These are phyloP conservation scores for Tolypocladium paradoxum DNA, from an alignment of 2,329 filamentous ascomycete species.

Conservation along the genomic window DNA sequence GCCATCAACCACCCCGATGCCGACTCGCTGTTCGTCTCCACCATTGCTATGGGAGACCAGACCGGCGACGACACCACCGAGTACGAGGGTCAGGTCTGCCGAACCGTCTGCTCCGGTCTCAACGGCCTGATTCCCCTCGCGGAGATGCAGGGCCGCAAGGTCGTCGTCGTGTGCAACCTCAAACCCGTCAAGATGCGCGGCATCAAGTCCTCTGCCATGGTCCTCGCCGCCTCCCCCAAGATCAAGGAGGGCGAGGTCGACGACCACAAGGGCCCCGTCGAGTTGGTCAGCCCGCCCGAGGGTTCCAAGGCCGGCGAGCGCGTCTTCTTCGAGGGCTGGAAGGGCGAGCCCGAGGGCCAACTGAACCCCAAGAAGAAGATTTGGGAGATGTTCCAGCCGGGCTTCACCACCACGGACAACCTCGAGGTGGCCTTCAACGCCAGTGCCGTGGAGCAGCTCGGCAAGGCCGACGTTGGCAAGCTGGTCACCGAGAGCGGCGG, in stretches of 20 bases:
- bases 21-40: constrained; percentile 90
- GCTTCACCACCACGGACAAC: constrained; percentile 77
- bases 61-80: constrained; percentile 83
- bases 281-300: constrained; percentile 76
- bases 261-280: constrained; percentile 81
- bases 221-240: constrained; percentile 83
- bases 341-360: constrained; percentile 82
- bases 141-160: constrained; percentile 94
- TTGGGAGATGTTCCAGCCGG: constrained; percentile 94
- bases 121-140: constrained; percentile 87
- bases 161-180: constrained; percentile 92
- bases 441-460: constrained; percentile 61
- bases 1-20: constrained; percentile 93
- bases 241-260: constrained; percentile 72
- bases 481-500: constrained; percentile 70
- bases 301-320: constrained; percentile 74
- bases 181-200: constrained; percentile 99
- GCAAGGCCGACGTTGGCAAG: constrained; percentile 55
- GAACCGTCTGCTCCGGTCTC: constrained; percentile 93
- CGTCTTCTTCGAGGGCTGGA: constrained; percentile 89
- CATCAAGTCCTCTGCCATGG: constrained; percentile 71
- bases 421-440: constrained; percentile 85
- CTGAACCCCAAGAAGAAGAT: constrained; percentile 99
- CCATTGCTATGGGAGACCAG: constrained; percentile 86
- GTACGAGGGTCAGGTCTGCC: constrained; percentile 81